Evolutionary conservation across 2,329 filamentous ascomycete species (phyloP).

Genomic region (Ceratocystis cacaofunesta): DNA sequence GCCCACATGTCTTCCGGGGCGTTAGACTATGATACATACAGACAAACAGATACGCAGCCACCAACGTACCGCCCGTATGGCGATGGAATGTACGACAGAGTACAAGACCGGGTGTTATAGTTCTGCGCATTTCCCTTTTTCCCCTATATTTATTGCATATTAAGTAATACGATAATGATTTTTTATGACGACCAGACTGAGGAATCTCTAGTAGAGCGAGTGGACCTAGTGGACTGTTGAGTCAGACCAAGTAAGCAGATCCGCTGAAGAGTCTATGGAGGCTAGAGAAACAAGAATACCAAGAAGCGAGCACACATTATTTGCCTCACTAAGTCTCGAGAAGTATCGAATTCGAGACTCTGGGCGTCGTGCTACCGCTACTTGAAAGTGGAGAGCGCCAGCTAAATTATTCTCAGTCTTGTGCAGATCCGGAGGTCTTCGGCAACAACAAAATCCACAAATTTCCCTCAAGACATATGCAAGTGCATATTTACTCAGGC

Average conservation of each 20-base stretch:
- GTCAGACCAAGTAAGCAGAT: too few species aligned
- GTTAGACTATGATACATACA: slow-evolving; percentile 19
- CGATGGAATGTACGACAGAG: slow-evolving; percentile 27
- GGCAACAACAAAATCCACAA: not conserved
- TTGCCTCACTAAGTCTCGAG: too few species aligned
- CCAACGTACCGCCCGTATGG: slow-evolving; percentile 23
- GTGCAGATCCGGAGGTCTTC: not conserved
- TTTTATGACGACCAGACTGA: not conserved
- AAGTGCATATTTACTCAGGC: not conserved
- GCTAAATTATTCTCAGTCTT: not conserved
- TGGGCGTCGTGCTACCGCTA: not conserved
- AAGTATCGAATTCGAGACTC: not conserved
- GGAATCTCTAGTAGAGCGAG: too few species aligned
- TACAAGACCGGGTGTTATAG: not conserved
- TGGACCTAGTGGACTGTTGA: too few species aligned
- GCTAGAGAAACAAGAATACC: too few species aligned
- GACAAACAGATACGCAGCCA: slow-evolving; percentile 12
- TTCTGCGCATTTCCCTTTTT: not conserved
- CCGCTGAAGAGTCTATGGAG: too few species aligned
- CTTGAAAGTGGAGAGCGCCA: not conserved
- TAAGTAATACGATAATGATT: not conserved
- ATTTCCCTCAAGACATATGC: not conserved
- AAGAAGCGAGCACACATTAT: too few species aligned
- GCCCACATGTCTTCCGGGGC: slow-evolving; percentile 20
- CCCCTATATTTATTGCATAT: not conserved